phyloP scores from a whole-genome alignment of 2,329 filamentous ascomycete species.

The Aspergillus sp. region DNA sequence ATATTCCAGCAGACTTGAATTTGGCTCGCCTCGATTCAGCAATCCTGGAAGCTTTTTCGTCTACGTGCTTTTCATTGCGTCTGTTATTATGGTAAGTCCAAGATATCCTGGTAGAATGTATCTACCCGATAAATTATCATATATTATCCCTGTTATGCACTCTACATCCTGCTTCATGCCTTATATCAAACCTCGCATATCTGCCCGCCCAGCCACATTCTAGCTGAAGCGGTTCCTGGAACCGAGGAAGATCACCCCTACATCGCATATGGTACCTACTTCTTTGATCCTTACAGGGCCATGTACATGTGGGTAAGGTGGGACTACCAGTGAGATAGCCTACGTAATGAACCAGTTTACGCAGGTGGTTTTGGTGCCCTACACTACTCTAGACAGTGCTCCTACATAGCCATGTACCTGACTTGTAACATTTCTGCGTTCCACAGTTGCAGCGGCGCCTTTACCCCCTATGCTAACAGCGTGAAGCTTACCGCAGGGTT shows the following conservation, averaged over 20 bases:
- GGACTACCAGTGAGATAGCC: slow-evolving; percentile 70
- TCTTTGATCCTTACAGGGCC: slow-evolving; percentile 59
- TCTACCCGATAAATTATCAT: slow-evolving; percentile 9
- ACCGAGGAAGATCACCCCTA: slow-evolving; percentile 77
- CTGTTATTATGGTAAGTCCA: slow-evolving; percentile 73
- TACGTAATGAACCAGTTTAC: slow-evolving; percentile 53
- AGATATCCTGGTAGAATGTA: slow-evolving; percentile 21
- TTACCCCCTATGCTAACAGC: slow-evolving; percentile 32
- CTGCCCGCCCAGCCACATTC: slow-evolving; percentile 72
- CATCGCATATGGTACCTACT: slow-evolving; percentile 61
- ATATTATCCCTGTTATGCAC: neutral
- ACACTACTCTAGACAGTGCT: slow-evolving; percentile 47
- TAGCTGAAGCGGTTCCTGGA: slow-evolving; percentile 83
- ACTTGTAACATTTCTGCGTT: slow-evolving; percentile 19
- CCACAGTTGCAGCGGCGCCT: slow-evolving; percentile 2
- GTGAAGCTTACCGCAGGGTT: slow-evolving; percentile 45
- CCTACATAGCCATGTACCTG: slow-evolving; percentile 14
- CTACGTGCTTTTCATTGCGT: slow-evolving; percentile 73
- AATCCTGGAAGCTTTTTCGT: slow-evolving; percentile 76
- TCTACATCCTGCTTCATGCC: slow-evolving; percentile 15
- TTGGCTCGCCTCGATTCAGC: slow-evolving; percentile 67
- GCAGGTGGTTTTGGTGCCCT: slow-evolving; percentile 67
- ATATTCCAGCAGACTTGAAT: slow-evolving; percentile 74
- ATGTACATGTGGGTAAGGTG: slow-evolving; percentile 72
- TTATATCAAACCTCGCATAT: slow-evolving; percentile 60